Base-by-base conservation (phyloP, 352 stramenopile species). In the Globisporangium sylvaticum region DNA sequence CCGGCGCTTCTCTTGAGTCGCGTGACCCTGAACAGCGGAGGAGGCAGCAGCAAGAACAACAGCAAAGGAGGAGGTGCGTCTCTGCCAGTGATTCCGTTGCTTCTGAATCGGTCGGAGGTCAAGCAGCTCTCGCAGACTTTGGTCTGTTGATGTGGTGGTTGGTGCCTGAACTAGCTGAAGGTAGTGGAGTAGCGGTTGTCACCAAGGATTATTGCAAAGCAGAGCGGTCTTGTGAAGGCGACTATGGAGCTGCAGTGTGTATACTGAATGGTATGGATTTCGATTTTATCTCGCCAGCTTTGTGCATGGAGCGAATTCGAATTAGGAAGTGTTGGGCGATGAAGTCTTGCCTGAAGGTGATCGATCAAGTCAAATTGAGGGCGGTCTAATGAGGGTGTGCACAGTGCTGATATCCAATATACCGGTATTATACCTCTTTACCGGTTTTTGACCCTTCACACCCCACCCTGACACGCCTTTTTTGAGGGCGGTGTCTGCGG, bases 1-100 rank as follows among this genome's bases (percentile, higher is more conserved):
- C 83, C 84, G 1, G 78, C 82, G 1, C 72, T 91, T 53, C 67
- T 90, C 24, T 61, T 87, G 22, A 76, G 84, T 39, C 84, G 84
- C 25, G 77, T 91, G 39, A 92, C 83, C 44, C 63, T 91, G 46
- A 64, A 65, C 18, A 62, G 32, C 27, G 65, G 24, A 44, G 58
- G 42, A 24, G 27, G 27, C 1, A 27, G 57, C 4, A 37, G 59
- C 5, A 31, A 73, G 32, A 52, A 25, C 29, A 29, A 20, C 24
- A 57, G 12, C 61, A 39, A 25, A 56, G 14, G 31, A 24, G 44
- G 14, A 18, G 42, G n/a, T 7, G 18, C n/a, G 29, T 48, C 29
- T 1, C 9, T 60, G 15, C 48, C 57, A 55, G 57, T 66, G 31
- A 55, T 86, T 24, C 78, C 67, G 64, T 58, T 88, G 37, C 68